Base-by-base conservation (phyloP, 331 rosid species). In the Spiraea crenata region DNA sequence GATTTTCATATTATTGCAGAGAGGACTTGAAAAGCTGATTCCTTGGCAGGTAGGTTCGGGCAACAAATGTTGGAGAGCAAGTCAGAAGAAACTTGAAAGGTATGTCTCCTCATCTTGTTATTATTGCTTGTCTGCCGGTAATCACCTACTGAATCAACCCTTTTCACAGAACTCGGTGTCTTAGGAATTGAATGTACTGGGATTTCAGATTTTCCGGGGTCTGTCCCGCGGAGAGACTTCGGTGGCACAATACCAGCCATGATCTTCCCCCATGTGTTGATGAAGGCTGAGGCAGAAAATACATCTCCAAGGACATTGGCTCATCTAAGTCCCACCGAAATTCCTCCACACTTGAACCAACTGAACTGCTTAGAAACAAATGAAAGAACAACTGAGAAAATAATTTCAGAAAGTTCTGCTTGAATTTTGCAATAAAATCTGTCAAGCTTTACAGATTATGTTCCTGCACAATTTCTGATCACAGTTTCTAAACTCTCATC, bases 241-340 rank as follows among this genome's bases (percentile, higher is more conserved):
- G 74, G 76, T n/a, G 77, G 87, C 67, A 50, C 10, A 62, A 78
- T 76, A 78, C 85, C 83, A 0, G 86, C 62, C 54, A 82, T 39
- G 38, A 62, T 35, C 64, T 81, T 73, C 45, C 92, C 89, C 96
- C 84, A 90, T 0, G 37, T 59, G 57, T 80, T 73, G 60, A 93
- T 71, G 83, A 93, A 90, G 37, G 76, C 35, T 15, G 88, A 65
- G 25, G 97, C 89, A 39, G 98, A 83, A 71, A 85, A 80, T 39
- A 83, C 86, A 49, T 90, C 97, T 66, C 98, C 93, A 47, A 90
- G 89, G 4, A 93, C 75, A 48, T 90, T 95, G 17, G 97, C 93
- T 97, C 97, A 92, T 65, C 90, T 87, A 0, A 93, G 76, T 16
- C 96, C 98, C 51, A 90, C 38, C 0, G 90, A 74, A 1, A 93